Base-by-base conservation (phyloP, 2,329 filamentous ascomycete species). In the Colletotrichum viniferum region DNA sequence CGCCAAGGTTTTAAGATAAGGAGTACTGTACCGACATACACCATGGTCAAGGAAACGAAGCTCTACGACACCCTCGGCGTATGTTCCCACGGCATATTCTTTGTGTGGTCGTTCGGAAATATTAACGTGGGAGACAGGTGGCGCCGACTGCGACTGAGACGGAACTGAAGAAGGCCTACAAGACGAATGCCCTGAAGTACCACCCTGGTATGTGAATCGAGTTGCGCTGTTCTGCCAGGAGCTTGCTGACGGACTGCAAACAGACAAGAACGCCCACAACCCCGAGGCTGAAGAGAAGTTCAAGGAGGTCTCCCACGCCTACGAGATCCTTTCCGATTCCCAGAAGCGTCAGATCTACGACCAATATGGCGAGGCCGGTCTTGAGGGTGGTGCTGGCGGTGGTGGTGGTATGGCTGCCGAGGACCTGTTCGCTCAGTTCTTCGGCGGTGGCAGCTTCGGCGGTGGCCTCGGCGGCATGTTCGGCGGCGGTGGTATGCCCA, bases 391-490 rank as follows among this genome's bases (percentile, higher is more conserved):
- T 81, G 94, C 89, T 70, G 94, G 91, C 76, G 93, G 90, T 75
- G 90, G 92, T 78, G 90, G 92, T 78, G 96, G 96, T 83, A 98
- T 98, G 95, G 95, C 95, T 79, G 96, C 96, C 26, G 97, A 98
- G 86, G 96, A 98, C 80, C 90, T 98, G 77, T 98, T 98, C 83
- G 95, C 96, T 60, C 96, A 98, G 87, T 98, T 98, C 93, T 98
- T 98, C 83, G 95, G 95, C 79, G 92, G 89, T 78, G 91, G 92
- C 78, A 92, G 93, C 76, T 92, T 92, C 77, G 93, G 92, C 71
- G 93, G 93, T 77, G 94, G 95, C 78, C 90, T 95, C 81, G 93
- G 93, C 75, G 91, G 94, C 82, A 95, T 96, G 91, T 95, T 95
- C 81, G 92, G 94, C 77, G 91, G 88, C 36, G 92, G 93, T 80